Evolutionary conservation across 805 yeast genomes (phyloP).

Genomic region (Starmerella floris): DNA sequence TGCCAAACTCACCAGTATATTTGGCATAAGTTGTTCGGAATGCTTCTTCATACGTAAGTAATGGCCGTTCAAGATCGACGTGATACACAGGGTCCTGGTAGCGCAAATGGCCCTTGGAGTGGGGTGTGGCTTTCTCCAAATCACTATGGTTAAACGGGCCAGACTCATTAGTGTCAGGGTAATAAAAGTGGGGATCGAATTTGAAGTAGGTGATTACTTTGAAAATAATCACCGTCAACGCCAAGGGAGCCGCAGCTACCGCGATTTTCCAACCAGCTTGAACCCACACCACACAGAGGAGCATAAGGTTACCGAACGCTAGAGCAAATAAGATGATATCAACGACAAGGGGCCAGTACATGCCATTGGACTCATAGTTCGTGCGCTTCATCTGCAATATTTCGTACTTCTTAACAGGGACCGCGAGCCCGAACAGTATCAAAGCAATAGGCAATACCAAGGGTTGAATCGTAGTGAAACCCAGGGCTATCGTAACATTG

Average conservation of each 20-base stretch:
- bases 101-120: conserved; percentile 3
- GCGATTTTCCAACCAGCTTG: conserved; percentile 29
- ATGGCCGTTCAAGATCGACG: conserved; percentile 8
- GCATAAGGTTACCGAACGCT: conserved; percentile 28
- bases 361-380: conserved; percentile 29
- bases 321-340: conserved; percentile 27
- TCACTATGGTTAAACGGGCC: neutral
- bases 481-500: conserved; percentile 28
- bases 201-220: conserved; percentile 18
- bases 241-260: conserved; percentile 25
- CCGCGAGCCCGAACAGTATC: conserved; percentile 24
- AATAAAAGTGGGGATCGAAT: conserved; percentile 16
- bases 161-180: conserved; percentile 7
- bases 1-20: neutral
- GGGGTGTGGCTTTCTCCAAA: neutral
- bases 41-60: conserved; percentile 10
- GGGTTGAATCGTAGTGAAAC: conserved; percentile 31
- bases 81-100: conserved; percentile 18
- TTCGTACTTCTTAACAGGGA: conserved; percentile 27
- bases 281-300: conserved; percentile 29
- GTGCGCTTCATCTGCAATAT: conserved; percentile 28
- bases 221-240: conserved; percentile 23
- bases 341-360: conserved; percentile 28
- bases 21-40: neutral
- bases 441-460: conserved; percentile 26